Conservation (phyloP, 345 rosid species). For the Triadica sebifera region DNA sequence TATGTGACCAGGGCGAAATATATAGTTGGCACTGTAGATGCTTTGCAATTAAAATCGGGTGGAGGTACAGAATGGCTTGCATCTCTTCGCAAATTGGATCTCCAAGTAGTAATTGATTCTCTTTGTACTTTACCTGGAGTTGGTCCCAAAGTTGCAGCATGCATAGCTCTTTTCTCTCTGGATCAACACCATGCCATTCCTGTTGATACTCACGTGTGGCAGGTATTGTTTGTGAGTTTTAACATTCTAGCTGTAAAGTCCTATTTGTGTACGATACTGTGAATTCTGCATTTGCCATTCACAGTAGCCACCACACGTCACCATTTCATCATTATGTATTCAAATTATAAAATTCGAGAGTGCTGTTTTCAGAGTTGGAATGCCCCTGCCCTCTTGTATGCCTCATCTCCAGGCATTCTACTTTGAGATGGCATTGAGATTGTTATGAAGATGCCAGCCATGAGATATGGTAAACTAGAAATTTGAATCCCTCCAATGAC, state of each 20-base stretch:
- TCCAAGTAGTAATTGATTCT: slow-evolving; percentile 56
- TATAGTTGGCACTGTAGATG: slow-evolving; percentile 58
- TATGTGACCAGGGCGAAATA: slow-evolving; percentile 71
- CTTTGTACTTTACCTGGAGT: slow-evolving; percentile 86
- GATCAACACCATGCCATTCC: slow-evolving; percentile 95
- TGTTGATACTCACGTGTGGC: slow-evolving; percentile 95
- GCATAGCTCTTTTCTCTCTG: slow-evolving; percentile 88
- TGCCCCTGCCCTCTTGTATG: not conserved
- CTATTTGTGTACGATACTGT: not conserved
- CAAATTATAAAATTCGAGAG: not conserved
- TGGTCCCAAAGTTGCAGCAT: slow-evolving; percentile 93
- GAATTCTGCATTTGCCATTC: not conserved
- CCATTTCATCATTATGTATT: not conserved
- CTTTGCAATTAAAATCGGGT: slow-evolving; percentile 65
- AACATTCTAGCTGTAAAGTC: not conserved
- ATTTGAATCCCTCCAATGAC: not conserved
- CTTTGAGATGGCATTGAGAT: not conserved
- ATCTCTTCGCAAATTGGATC: slow-evolving; percentile 71
- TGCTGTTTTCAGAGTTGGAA: not conserved
- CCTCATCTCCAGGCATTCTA: not conserved
- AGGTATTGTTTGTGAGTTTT: slow-evolving; percentile 44
- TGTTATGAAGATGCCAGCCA: not conserved
- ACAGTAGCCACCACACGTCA: not conserved
- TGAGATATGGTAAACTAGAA: not conserved
- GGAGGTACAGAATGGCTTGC: slow-evolving; percentile 81